A percentile compares a stretch with the other conserved stretches of the same genome.
phyloP scores from a whole-genome alignment of 2,329 filamentous ascomycete genomes.

The Aspergillus udagawae region DNA sequence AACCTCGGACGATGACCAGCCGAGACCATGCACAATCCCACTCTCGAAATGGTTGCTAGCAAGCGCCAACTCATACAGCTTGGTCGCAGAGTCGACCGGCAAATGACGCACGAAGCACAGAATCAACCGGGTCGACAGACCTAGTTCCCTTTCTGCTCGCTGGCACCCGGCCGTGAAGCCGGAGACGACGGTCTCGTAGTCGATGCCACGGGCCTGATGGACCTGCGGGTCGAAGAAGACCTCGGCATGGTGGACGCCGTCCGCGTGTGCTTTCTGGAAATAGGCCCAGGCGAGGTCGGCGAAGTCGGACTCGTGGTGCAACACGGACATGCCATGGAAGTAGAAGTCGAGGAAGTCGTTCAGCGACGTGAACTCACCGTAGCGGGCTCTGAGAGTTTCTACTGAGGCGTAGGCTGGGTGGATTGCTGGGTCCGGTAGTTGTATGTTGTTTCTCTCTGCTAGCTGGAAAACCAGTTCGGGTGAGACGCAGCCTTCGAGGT shows the following conservation, averaged over 20 bases:
- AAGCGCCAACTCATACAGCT: constrained; percentile 39
- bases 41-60: constrained; percentile 38
- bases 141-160: constrained; percentile 60
- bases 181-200: constrained; percentile 59
- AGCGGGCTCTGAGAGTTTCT: constrained; percentile 58
- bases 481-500: constrained; percentile 71
- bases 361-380: constrained; percentile 64
- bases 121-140: constrained; percentile 62
- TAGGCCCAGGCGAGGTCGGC: constrained; percentile 69
- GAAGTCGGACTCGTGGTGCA: constrained; percentile 64
- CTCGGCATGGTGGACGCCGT: constrained; percentile 69
- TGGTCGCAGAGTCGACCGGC: constrained; percentile 54
- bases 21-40: constrained; percentile 59
- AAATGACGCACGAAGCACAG: constrained; percentile 71
- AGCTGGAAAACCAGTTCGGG: constrained; percentile 67
- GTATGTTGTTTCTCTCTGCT: constrained; percentile 61
- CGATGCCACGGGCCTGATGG: constrained; percentile 61
- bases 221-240: constrained; percentile 80
- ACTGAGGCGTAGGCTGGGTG: constrained; percentile 62
- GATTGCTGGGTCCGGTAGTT: constrained; percentile 50
- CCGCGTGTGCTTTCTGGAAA: constrained; percentile 59
- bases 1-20: constrained; percentile 62
- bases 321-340: constrained; percentile 69
- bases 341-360: constrained; percentile 78
- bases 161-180: constrained; percentile 60